A percentile compares a stretch with the other conserved stretches of the same genome.
Conservation (phyloP, 805 yeast genomes). For the Kodamaea nitidulidarum region DNA sequence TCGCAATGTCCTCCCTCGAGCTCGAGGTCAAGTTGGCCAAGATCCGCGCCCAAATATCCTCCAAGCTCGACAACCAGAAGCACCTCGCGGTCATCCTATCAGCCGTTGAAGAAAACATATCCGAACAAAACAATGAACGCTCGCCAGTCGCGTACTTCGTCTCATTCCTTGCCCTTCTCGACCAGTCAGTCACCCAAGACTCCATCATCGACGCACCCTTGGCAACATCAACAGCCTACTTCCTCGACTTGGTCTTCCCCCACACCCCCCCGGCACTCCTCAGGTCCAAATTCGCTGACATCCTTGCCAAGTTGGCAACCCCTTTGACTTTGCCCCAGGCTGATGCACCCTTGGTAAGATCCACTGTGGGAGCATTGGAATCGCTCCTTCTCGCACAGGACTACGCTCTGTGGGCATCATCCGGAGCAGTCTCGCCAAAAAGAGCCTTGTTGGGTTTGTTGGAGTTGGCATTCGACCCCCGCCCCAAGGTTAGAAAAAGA, state of each 20-base stretch:
- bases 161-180: slow-evolving; percentile 75
- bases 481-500: slow-evolving; percentile 95
- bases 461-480: slow-evolving; percentile 74
- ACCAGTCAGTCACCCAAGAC: slow-evolving; percentile 56
- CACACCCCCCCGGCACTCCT: slow-evolving; percentile 66
- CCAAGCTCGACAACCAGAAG: slow-evolving; percentile 85
- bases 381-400: slow-evolving; percentile 77
- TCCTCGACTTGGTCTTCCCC: slow-evolving; percentile 76
- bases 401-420: slow-evolving; percentile 64
- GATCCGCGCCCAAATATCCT: slow-evolving; percentile 65
- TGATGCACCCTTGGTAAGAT: slow-evolving; percentile 76
- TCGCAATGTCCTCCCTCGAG: slow-evolving; percentile 33
- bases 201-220: slow-evolving; percentile 56
- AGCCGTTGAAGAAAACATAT: slow-evolving; percentile 87
- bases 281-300: slow-evolving; percentile 70
- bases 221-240: slow-evolving; percentile 73
- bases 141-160: slow-evolving; percentile 81
- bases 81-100: slow-evolving; percentile 76
- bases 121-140: slow-evolving; percentile 56
- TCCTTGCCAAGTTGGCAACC: slow-evolving; percentile 77
- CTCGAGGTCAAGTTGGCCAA: slow-evolving; percentile 61
- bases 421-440: slow-evolving; percentile 63
- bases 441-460: slow-evolving; percentile 77
- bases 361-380: slow-evolving; percentile 85
- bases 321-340: slow-evolving; percentile 64